phyloP scores from a whole-genome alignment of 176 grass and related monocot species.

The Ensete glaucum region DNA sequence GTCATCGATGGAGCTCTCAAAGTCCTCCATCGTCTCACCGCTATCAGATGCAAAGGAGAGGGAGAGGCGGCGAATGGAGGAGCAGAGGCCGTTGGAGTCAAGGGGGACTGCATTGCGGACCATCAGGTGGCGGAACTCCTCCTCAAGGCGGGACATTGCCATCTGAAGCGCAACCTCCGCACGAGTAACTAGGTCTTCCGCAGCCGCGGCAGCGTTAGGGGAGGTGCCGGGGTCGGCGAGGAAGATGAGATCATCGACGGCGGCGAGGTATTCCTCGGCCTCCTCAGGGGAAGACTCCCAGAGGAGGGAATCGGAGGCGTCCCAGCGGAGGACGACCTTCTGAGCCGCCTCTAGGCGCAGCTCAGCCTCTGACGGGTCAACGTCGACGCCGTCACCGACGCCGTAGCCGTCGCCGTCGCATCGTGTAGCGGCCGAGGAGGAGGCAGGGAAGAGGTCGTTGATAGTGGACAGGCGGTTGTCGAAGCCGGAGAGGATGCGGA shows the following conservation, averaged over 20 bases:
- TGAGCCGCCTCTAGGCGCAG: conserved; percentile 39
- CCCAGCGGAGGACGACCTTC: conserved; percentile 62
- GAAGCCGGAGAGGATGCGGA: conserved; percentile 93
- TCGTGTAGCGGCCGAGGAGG: conserved; percentile 8
- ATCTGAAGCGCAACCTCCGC: conserved; percentile 51
- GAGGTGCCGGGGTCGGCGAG: neutral
- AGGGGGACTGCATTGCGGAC: conserved; percentile 66
- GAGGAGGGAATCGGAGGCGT: conserved; percentile 55
- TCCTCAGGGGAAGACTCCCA: conserved; percentile 62
- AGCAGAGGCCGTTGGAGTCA: conserved; percentile 63
- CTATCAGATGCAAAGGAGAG: conserved; percentile 41
- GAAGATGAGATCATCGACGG: conserved; percentile 29
- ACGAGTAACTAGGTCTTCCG: conserved; percentile 20
- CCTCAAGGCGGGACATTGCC: conserved; percentile 81
- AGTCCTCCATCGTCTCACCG: conserved; percentile 51
- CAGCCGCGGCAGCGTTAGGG: conserved; percentile 8
- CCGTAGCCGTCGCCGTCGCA: neutral
- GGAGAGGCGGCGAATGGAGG: conserved; percentile 78
- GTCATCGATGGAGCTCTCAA: conserved; percentile 64
- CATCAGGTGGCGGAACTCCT: conserved; percentile 76
- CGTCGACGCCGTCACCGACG: neutral
- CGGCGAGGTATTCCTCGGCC: conserved; percentile 43
- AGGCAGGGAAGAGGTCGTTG: conserved; percentile 35
- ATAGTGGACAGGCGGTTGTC: conserved; percentile 84
- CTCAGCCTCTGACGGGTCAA: neutral